Percentiles rank a stretch among this genome's conserved stretches.
Evolutionary conservation across 768 basidiomycete genomes (phyloP).

Genomic region (Xerocomellus chrysenteron): DNA sequence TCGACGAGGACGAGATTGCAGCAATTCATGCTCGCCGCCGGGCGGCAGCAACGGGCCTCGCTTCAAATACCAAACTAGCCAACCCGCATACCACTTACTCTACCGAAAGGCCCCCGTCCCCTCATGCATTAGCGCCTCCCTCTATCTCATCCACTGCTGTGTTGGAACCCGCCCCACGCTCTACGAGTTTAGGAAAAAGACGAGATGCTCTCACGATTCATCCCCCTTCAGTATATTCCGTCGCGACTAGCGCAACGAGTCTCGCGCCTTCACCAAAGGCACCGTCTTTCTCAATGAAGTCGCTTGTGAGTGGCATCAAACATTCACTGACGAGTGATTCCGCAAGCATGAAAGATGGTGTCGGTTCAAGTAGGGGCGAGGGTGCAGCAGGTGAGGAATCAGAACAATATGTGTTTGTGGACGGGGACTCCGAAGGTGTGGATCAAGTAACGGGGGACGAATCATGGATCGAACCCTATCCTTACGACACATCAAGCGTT

Average conservation of each 20-base stretch:
- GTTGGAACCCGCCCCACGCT: constrained; percentile 24
- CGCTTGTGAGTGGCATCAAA: constrained; percentile 23
- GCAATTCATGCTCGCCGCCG: constrained; percentile 48
- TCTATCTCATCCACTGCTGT: constrained; percentile 25
- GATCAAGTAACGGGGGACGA: constrained; percentile 16
- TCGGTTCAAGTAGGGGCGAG: neutral
- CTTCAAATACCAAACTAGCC: constrained; percentile 5
- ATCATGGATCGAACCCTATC: constrained; percentile 21
- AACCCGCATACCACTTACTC: constrained; percentile 1
- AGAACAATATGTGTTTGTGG: constrained; percentile 29
- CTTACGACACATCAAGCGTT: constrained; percentile 21
- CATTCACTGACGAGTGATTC: constrained; percentile 17
- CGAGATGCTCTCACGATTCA: constrained; percentile 8
- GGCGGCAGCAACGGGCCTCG: constrained; percentile 13
- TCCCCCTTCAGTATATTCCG: constrained; percentile 15
- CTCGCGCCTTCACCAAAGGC: constrained; percentile 15
- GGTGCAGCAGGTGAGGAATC: constrained; percentile 10
- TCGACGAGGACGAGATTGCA: constrained; percentile 67
- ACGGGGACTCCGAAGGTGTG: constrained; percentile 4
- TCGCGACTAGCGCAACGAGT: constrained; percentile 5
- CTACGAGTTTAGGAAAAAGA: constrained; percentile 19
- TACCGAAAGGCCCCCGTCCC: constrained; percentile 12
- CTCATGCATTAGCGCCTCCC: constrained; percentile 13
- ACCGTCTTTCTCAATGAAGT: constrained; percentile 23
- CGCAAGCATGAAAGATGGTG: constrained; percentile 5